phyloP scores from a whole-genome alignment of 805 yeast species.

The Candida orba region DNA sequence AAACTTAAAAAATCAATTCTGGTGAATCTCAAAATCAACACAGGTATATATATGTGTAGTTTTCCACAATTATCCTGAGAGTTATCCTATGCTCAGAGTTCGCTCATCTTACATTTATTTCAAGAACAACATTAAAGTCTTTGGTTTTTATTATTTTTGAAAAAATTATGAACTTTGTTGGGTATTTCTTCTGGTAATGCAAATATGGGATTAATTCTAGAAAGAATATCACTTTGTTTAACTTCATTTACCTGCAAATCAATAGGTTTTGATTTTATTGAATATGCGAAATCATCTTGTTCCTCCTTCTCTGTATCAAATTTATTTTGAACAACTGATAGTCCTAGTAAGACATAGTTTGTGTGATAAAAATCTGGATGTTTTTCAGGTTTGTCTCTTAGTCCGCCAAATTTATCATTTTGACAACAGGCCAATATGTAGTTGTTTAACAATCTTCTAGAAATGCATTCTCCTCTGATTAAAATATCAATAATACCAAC shows the following conservation, averaged over 20 bases:
- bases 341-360: conserved; percentile 74
- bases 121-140: not conserved
- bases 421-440: conserved; percentile 80
- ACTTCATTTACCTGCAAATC: conserved; percentile 14
- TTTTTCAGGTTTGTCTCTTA: conserved; percentile 82
- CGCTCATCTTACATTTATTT: too few species aligned
- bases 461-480: conserved; percentile 31
- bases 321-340: conserved; percentile 29
- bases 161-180: conserved; percentile 21
- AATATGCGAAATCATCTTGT: not conserved
- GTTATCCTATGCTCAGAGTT: too few species aligned
- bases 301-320: conserved; percentile 2
- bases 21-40: too few species aligned
- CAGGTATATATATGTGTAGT: too few species aligned
- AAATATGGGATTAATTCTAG: conserved; percentile 48
- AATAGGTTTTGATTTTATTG: conserved; percentile 6
- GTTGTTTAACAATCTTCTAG: conserved; percentile 50
- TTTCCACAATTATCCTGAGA: too few species aligned
- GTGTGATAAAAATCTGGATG: conserved; percentile 85
- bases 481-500: conserved; percentile 56
- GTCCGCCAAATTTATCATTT: conserved; percentile 51
- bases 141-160: not conserved
- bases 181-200: conserved; percentile 45
- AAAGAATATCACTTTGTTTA: conserved; percentile 15
- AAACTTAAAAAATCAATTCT: too few species aligned